Base-by-base conservation (phyloP, 2,329 filamentous ascomycete species). In the Dendrostoma leiphaemia region DNA sequence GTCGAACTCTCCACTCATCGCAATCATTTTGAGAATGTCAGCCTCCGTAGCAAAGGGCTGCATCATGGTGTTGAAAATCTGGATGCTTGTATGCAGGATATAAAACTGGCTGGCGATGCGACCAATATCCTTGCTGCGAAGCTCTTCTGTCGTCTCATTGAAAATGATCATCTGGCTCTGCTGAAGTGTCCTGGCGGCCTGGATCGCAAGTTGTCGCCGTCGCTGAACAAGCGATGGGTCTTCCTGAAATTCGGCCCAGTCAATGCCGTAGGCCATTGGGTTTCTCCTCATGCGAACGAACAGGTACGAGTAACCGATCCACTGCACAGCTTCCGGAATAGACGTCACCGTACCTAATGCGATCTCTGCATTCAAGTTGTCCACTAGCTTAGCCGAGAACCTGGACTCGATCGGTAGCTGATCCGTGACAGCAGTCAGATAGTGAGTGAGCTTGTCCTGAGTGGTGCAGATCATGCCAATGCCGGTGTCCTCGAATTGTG, bases 141-240 rank as follows among this genome's bases (percentile, higher is more conserved):
- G 82, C 64, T 97, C 93, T 62, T 97, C 93, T 0, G 93, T 99
- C 17, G 79, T 83, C 66, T 97, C 94, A 61, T 99, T 97, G 76
- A 93, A 99, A 53, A 99, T 94, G 64, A 99, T 94, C 95, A 99
- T 99, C 71, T 99, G 94, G 62, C 90, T 96, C 65, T 92, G 82
- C 66, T 97, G 92, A 40, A 99, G 75, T 5, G 90, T 89, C 40
- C 86, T 81, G 1, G 94, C 94, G 23, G 94, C 94, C 63, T 96
- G 87, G 41, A 96, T 91, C 51, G 94, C 88, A 49, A 99, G 77
- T 60, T 94, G 86, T 3, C 92, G 84, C 48, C 94, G 84, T 61
- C 93, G 82, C 65, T 94, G 88, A 2, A 97, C 91, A 24, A 99
- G 80, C 56, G 85, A 86, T 0, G 91, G 92, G 64, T 99, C 94